These are phyloP conservation scores for Sungouiozyma intestinalis DNA, from an alignment of 805 yeast genomes.

Conservation along the genomic window DNA sequence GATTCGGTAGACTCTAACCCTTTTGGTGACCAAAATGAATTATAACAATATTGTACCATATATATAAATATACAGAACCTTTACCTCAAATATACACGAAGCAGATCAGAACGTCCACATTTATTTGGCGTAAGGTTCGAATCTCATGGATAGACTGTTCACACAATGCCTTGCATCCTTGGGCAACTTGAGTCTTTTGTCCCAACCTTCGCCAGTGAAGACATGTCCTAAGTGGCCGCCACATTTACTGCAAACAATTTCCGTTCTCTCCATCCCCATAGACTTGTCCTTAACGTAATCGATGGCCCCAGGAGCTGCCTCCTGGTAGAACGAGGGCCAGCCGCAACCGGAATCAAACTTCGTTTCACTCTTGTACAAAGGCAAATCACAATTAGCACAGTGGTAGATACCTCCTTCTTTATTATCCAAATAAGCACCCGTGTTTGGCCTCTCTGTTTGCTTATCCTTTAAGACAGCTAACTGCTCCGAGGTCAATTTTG, in stretches of 20 bases:
- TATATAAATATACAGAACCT: too few species aligned
- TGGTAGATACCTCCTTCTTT: constrained; percentile 51
- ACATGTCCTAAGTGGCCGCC: constrained; percentile 96
- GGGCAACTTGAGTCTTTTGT: constrained; percentile 33
- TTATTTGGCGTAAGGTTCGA: constrained; percentile 25
- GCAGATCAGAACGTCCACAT: neutral
- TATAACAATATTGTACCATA: too few species aligned
- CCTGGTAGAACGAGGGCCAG: constrained; percentile 96
- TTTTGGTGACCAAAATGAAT: neutral
- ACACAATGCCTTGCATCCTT: constrained; percentile 95
- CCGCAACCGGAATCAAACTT: constrained; percentile 92
- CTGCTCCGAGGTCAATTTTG: constrained; percentile 64
- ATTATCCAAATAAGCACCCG: constrained; percentile 28
- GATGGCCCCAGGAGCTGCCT: constrained; percentile 65
- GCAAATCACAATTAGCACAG: constrained; percentile 80
- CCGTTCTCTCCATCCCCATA: constrained; percentile 75
- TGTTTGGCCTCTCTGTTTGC: constrained; percentile 36
- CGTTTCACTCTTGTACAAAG: constrained; percentile 67
- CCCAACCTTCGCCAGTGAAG: constrained; percentile 86
- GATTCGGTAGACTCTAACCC: neutral
- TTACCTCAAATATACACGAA: too few species aligned
- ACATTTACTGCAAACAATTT: constrained; percentile 79
- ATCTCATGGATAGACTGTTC: constrained; percentile 72
- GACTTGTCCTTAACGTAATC: constrained; percentile 47
- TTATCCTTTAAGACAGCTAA: constrained; percentile 65